Base-by-base conservation (phyloP, 768 basidiomycete species). In the Termitomyces bulborhizus region DNA sequence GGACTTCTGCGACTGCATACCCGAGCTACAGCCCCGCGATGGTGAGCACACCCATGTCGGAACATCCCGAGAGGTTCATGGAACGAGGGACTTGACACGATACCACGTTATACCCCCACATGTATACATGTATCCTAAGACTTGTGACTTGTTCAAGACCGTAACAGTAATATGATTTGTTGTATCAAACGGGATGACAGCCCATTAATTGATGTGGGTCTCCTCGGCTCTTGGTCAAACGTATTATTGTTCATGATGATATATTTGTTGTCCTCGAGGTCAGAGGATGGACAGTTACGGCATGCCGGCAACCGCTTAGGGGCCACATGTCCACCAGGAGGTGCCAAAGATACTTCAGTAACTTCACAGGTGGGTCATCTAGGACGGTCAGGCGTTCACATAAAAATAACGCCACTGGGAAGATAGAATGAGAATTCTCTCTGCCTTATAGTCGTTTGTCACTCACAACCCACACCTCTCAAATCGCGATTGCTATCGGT, bases 1-100 rank as follows among this genome's bases (percentile, higher is more conserved):
- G 55, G 55, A 65, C 58, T 54, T 56, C 67, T 55, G 60, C 62
- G 40, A 68, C 69, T 64, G 66, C 63, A 40, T 60, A 57, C 39
- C 55, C 46, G 15, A 72, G 65, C 59, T 71, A 71, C 60, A 77
- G 79, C 59, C 75, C 76, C 32, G 64, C 68, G 36, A 74, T 77
- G 65, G 66, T 73, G 39, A 60, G 70, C 59, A 76, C 76, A 27
- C 66, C 73, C 40, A 61, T 74, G 58, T 64, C 73, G 48, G 81
- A 82, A 57, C 69, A 65, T 62, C 70, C 75, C 45, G 71, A 72
- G 60, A 68, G 69, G 56, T 66, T 71, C 57, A 61, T 59, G 40
- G 47, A 70, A 56, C 69, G 64, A 68, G 26, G 16, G 12, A 32
- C 36, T 36, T 53, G 43, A 51, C 43, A 46, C 12, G 27, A 36